A percentile compares a stretch with the other conserved stretches of the same genome.
These are phyloP conservation scores for Phaffomyces antillensis DNA, from an alignment of 805 yeast genomes.

Conservation along the genomic window DNA sequence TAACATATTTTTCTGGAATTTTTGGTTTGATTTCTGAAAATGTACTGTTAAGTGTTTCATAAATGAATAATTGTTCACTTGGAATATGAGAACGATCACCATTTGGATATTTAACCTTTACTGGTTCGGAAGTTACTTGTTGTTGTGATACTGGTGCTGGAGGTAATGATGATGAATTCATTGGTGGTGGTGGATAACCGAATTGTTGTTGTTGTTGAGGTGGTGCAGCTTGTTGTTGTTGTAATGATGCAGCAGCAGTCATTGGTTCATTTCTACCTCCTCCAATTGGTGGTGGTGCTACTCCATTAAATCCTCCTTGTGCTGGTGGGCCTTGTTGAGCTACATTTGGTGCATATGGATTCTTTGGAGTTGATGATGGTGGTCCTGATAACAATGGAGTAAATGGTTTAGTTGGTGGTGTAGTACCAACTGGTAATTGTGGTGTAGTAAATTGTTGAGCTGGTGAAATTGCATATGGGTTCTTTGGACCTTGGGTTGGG, in stretches of 20 bases:
- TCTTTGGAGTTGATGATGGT: slow-evolving; percentile 20
- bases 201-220: slow-evolving; percentile 3
- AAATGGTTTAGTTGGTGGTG: slow-evolving; percentile 22
- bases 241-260: slow-evolving; percentile 11
- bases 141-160: slow-evolving; percentile 10
- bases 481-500: slow-evolving; percentile 19
- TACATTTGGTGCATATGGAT: slow-evolving; percentile 33
- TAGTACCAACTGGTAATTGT: slow-evolving; percentile 23
- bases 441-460: slow-evolving; percentile 8
- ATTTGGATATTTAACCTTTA: slow-evolving; percentile 35
- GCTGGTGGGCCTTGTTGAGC: slow-evolving; percentile 20
- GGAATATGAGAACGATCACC: slow-evolving; percentile 71
- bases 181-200: slow-evolving; percentile 15
- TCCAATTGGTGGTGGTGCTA: slow-evolving; percentile 27
- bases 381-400: slow-evolving; percentile 7
- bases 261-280: slow-evolving; percentile 8
- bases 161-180: slow-evolving; percentile 32
- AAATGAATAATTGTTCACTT: slow-evolving; percentile 49
- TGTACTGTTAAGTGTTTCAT: slow-evolving; percentile 45
- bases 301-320: slow-evolving; percentile 19
- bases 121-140: slow-evolving; percentile 7
- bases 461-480: slow-evolving; percentile 31
- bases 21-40: slow-evolving; percentile 59
- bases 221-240: slow-evolving; percentile 2
- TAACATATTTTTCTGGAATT: slow-evolving; percentile 65